Evolutionary conservation across 306 rosid genomes (phyloP).

Genomic region (Benincasa hispida): DNA sequence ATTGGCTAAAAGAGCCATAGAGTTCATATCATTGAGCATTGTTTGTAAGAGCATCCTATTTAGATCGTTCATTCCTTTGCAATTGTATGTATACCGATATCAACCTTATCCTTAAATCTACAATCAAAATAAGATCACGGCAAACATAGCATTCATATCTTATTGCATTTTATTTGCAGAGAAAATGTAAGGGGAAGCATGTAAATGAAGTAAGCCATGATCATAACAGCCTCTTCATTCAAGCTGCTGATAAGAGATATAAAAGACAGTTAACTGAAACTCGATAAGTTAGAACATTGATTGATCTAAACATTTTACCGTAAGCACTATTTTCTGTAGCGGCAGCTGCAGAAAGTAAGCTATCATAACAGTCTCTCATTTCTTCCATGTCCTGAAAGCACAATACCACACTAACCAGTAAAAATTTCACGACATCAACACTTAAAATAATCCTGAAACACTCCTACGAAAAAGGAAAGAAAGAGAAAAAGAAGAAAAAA

Average conservation of each 20-base stretch:
- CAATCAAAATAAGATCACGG: background rate
- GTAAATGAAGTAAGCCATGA: background rate
- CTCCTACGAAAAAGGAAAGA: background rate
- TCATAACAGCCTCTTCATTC: background rate
- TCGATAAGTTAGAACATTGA: background rate
- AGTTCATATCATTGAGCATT: background rate
- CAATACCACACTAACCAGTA: conserved; percentile 1
- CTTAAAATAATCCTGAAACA: background rate
- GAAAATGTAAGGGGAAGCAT: background rate
- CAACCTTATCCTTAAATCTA: background rate
- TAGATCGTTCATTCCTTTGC: background rate
- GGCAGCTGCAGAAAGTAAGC: conserved; percentile 88
- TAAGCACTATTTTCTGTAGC: conserved; percentile 91
- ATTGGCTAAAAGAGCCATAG: background rate
- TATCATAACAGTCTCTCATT: conserved; percentile 85
- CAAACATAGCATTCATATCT: background rate
- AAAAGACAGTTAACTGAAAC: background rate
- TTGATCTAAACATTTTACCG: conserved; percentile 28
- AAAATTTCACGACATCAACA: background rate
- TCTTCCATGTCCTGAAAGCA: conserved; percentile 67
- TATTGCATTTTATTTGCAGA: background rate
- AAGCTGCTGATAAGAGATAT: background rate
- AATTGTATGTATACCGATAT: background rate
- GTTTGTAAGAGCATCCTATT: background rate
- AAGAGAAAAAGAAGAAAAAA: background rate